Conservation (phyloP, 2,329 filamentous ascomycete genomes). For the Mycosphaerelloides madeirae region DNA sequence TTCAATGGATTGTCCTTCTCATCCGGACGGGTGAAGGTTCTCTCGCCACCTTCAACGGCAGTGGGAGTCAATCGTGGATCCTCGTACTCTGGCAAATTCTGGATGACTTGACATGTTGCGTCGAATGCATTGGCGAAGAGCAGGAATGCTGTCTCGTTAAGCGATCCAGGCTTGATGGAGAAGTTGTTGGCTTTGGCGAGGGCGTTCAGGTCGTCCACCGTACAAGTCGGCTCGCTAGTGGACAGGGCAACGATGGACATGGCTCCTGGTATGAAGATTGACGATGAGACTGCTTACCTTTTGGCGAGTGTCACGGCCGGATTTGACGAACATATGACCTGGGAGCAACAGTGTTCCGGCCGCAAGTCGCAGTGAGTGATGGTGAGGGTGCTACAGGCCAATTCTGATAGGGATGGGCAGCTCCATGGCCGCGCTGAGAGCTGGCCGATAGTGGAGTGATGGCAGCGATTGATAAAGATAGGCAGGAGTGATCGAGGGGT, state of each 20-base stretch:
- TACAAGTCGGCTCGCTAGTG: conserved; percentile 25
- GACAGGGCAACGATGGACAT: conserved; percentile 30
- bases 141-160: conserved; percentile 23
- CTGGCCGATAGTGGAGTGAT: too few relatives aligned
- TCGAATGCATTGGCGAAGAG: conserved; percentile 29
- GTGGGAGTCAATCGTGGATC: conserved; percentile 33
- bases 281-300: not conserved
- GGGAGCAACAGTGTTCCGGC: too few relatives aligned
- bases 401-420: too few relatives aligned
- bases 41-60: conserved; percentile 20
- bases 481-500: too few relatives aligned
- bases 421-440: too few relatives aligned
- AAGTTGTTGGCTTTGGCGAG: conserved; percentile 23
- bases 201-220: conserved; percentile 21
- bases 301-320: not conserved
- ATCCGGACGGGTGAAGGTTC: conserved; percentile 24
- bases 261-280: not conserved
- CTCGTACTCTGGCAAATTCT: conserved; percentile 35
- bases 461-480: too few relatives aligned
- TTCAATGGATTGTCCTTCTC: conserved; percentile 38
- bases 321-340: not conserved
- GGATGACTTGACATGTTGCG: conserved; percentile 25
- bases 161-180: conserved; percentile 17
- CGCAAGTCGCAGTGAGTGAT: too few relatives aligned
- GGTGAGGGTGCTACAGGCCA: too few relatives aligned